Evolutionary conservation across 2,329 filamentous ascomycete species (phyloP).

Genomic region (Cordyceps pruinosa): DNA sequence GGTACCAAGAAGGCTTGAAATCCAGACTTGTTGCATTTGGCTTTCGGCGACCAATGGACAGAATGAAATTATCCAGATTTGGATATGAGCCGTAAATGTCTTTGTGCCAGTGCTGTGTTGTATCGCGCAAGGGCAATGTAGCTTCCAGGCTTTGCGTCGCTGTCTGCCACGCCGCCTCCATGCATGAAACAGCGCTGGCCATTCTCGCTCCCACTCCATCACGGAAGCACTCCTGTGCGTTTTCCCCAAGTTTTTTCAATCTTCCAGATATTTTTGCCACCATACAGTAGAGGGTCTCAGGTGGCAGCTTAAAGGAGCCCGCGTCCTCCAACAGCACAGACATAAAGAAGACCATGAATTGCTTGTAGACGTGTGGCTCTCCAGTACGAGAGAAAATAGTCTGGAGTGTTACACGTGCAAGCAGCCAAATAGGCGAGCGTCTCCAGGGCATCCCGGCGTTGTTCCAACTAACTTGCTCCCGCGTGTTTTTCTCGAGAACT

Average conservation of each 20-base stretch:
- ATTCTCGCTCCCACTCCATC: background rate
- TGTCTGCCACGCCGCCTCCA: background rate
- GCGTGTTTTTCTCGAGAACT: background rate
- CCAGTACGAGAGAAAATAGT: constrained; percentile 13
- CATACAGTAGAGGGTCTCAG: constrained; percentile 34
- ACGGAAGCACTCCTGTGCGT: constrained; percentile 13
- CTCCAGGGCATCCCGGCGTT: constrained; percentile 15
- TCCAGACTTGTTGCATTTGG: background rate
- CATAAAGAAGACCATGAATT: constrained; percentile 43
- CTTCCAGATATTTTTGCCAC: constrained; percentile 37
- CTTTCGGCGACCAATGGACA: background rate
- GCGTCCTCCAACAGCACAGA: constrained; percentile 25
- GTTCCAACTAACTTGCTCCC: constrained; percentile 2
- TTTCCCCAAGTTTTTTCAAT: constrained; percentile 30
- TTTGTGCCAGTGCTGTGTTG: background rate
- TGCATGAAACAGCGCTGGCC: background rate
- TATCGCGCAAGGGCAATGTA: background rate
- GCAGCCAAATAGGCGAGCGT: constrained; percentile 44
- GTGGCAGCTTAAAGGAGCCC: constrained; percentile 3
- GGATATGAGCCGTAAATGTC: background rate
- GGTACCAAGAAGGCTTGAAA: background rate
- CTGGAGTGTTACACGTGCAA: constrained; percentile 44
- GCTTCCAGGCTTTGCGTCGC: background rate
- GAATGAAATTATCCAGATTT: background rate
- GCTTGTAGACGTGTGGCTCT: constrained; percentile 37